Conservation (phyloP, 1,284 basidiomycete species). For the Ganoderma multipileum region DNA sequence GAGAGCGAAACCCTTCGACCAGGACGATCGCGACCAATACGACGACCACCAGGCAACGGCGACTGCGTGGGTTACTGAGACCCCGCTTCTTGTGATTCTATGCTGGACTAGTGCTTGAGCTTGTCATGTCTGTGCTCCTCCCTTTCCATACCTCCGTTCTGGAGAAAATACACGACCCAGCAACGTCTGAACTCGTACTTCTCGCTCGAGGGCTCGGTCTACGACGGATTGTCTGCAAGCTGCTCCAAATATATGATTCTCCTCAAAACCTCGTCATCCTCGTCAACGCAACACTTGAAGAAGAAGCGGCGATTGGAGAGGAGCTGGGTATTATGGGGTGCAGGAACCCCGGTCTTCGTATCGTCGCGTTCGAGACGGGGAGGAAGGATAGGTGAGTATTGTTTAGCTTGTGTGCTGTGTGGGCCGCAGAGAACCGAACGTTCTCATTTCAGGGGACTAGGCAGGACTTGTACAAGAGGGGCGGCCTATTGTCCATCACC, state of each 20-base stretch:
- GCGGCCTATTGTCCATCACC: conserved; percentile 92
- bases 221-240: not conserved
- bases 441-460: conserved; percentile 49
- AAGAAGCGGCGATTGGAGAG: conserved; percentile 92
- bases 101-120: conserved; percentile 25
- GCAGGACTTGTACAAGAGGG: conserved; percentile 84
- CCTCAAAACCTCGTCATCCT: not conserved
- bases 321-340: conserved; percentile 94
- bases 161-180: conserved; percentile 76
- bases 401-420: not conserved
- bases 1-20: too few species aligned
- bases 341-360: conserved; percentile 83
- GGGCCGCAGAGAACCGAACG: not conserved
- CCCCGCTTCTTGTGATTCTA: not conserved
- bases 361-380: conserved; percentile 86
- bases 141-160: conserved; percentile 64
- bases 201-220: conserved; percentile 74
- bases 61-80: not conserved
- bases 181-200: conserved; percentile 83
- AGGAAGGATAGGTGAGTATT: conserved; percentile 78
- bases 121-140: conserved; percentile 46
- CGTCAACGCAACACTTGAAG: conserved; percentile 88
- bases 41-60: not conserved
- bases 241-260: not conserved
- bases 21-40: not conserved